Conservation (phyloP, 1,284 basidiomycete genomes). For the Sutorius eximius region DNA sequence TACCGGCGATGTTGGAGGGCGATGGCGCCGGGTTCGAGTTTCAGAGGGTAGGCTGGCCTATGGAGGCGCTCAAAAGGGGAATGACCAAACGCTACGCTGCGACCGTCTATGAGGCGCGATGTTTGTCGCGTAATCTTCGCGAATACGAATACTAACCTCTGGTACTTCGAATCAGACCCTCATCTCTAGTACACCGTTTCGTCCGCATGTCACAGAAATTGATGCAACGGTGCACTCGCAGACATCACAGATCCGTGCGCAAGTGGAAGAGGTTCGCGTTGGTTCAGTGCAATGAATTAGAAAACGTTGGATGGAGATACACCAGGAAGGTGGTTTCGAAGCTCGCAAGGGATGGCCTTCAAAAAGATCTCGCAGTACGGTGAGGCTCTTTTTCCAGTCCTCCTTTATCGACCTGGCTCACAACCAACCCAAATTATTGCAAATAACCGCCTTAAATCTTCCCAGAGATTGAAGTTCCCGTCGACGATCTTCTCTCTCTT, state of each 20-base stretch:
- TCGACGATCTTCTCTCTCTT: conserved; percentile 57
- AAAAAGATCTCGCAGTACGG: conserved; percentile 87
- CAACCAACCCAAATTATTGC: background rate
- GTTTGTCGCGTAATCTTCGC: background rate
- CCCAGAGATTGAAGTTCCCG: conserved; percentile 75
- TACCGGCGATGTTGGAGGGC: conserved; percentile 65
- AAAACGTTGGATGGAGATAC: conserved; percentile 72
- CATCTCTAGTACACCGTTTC: conserved; percentile 71
- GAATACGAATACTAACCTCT: background rate
- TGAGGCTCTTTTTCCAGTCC: conserved; percentile 37
- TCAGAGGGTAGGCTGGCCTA: conserved; percentile 67
- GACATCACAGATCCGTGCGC: conserved; percentile 63
- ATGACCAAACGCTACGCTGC: conserved; percentile 63
- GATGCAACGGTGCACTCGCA: conserved; percentile 60
- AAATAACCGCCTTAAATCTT: background rate
- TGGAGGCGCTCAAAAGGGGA: conserved; percentile 62
- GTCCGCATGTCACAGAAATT: conserved; percentile 60
- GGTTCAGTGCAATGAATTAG: conserved; percentile 67
- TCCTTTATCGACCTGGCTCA: background rate
- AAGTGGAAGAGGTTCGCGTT: conserved; percentile 71
- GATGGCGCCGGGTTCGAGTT: conserved; percentile 69
- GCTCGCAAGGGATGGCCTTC: conserved; percentile 81
- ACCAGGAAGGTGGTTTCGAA: conserved; percentile 80
- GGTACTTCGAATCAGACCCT: conserved; percentile 50
- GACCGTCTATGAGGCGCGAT: conserved; percentile 68